Conservation (phyloP, 2,329 filamentous ascomycete species). For the Diaporthe humulicola region DNA sequence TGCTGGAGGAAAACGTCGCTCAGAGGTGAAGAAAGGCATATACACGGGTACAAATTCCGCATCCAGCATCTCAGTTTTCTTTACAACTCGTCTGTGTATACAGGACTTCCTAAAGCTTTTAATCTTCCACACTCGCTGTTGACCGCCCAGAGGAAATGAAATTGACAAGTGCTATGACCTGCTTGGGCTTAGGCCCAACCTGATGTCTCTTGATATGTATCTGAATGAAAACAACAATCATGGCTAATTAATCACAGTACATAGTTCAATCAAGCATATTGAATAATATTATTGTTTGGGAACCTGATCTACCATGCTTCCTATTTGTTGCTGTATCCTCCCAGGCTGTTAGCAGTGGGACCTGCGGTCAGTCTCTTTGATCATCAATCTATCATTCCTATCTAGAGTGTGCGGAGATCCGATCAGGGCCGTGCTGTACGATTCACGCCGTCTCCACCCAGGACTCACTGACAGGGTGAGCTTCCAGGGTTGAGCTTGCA, state of each 20-base stretch:
- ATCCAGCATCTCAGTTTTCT: neutral
- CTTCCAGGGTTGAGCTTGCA: neutral
- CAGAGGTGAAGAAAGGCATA: neutral
- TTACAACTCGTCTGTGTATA: neutral
- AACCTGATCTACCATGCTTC: too few relatives aligned
- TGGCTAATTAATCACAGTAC: too few relatives aligned
- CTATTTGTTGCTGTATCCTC: neutral
- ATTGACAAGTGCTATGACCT: neutral
- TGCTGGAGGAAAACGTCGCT: neutral
- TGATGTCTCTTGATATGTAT: neutral
- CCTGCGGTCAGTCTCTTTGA: neutral
- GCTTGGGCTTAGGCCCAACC: neutral
- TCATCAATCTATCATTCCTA: neutral
- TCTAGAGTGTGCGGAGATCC: constrained; percentile 1
- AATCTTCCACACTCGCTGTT: neutral
- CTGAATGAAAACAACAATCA: neutral
- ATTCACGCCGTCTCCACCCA: constrained; percentile 16
- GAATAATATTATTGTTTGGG: neutral
- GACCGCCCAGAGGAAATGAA: neutral
- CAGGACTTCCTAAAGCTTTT: neutral
- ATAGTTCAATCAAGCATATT: too few relatives aligned
- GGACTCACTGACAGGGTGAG: neutral
- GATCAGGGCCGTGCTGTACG: constrained; percentile 12
- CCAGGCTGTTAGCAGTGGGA: neutral
- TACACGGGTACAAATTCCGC: neutral